A percentile compares a stretch with the other conserved stretches of the same genome.
phyloP scores from a whole-genome alignment of 257 asterid genomes.

The Solanum habrochaites region DNA sequence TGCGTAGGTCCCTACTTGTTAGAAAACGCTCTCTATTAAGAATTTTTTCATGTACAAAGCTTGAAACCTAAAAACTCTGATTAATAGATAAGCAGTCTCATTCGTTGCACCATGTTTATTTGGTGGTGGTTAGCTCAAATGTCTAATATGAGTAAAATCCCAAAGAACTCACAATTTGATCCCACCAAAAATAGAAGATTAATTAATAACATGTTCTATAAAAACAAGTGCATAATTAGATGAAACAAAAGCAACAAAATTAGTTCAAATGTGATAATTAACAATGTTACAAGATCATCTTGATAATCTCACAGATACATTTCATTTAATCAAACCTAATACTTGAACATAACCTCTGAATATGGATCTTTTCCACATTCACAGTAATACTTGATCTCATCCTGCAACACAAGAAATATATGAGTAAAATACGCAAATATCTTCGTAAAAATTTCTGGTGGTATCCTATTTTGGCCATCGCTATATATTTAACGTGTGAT shows the following conservation, averaged over 20 bases:
- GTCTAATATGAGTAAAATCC: neutral
- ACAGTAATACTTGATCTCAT: neutral
- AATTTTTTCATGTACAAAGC: accelerated
- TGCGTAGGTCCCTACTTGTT: accelerated
- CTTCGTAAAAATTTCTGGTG: neutral
- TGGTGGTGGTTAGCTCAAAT: no score
- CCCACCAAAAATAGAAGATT: neutral
- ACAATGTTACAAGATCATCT: neutral
- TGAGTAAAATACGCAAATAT: neutral
- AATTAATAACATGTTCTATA: neutral
- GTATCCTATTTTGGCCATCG: neutral
- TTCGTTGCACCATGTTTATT: accelerated
- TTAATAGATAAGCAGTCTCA: accelerated
- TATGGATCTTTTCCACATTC: neutral
- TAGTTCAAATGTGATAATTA: neutral
- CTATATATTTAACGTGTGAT: neutral
- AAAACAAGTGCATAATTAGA: neutral
- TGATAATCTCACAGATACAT: neutral
- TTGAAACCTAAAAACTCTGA: accelerated
- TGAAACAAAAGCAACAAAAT: neutral
- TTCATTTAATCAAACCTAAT: neutral
- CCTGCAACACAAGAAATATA: neutral
- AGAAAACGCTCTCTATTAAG: accelerated
- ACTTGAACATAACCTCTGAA: neutral
- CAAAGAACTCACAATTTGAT: neutral